These are phyloP conservation scores for Pelargonium cotyledonis DNA, from an alignment of 441 rosid genomes.

Conservation along the genomic window DNA sequence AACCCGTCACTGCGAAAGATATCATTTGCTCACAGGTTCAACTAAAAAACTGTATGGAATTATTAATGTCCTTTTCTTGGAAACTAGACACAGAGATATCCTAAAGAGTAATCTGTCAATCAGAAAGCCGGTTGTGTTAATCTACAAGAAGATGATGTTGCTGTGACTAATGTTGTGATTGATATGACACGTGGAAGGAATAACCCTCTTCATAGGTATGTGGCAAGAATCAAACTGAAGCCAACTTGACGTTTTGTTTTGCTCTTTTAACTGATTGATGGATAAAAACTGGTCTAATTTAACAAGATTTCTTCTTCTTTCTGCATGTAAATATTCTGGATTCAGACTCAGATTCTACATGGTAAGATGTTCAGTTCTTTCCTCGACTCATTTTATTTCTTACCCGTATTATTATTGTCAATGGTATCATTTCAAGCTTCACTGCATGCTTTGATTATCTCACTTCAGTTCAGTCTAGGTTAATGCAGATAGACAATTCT, in stretches of 20 bases:
- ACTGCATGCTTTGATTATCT: neutral
- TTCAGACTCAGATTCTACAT: conserved; percentile 84
- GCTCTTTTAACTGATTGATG: conserved; percentile 6
- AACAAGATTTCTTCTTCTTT: conserved; percentile 12
- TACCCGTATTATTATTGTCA: neutral
- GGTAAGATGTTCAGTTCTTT: conserved; percentile 41
- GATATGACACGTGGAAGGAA: conserved; percentile 82
- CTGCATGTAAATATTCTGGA: conserved; percentile 20
- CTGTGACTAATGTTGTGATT: conserved; percentile 73
- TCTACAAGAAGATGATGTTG: conserved; percentile 71
- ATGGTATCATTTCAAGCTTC: neutral
- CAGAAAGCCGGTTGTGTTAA: conserved; percentile 57
- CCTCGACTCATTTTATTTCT: neutral
- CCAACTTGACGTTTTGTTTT: neutral
- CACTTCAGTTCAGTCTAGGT: conserved; percentile 2
- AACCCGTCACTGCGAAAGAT: conserved; percentile 72
- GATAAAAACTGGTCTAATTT: conserved; percentile 17
- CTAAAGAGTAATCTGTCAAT: conserved; percentile 13
- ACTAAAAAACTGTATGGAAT: conserved; percentile 7
- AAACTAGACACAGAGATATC: conserved; percentile 13
- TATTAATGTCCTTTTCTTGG: conserved; percentile 14
- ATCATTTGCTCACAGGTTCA: conserved; percentile 86
- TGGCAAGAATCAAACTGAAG: neutral
- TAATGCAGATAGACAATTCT: neutral
- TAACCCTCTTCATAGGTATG: conserved; percentile 84